Evolutionary conservation across 1,284 basidiomycete genomes (phyloP).

Genomic region (Malassezia nana): DNA sequence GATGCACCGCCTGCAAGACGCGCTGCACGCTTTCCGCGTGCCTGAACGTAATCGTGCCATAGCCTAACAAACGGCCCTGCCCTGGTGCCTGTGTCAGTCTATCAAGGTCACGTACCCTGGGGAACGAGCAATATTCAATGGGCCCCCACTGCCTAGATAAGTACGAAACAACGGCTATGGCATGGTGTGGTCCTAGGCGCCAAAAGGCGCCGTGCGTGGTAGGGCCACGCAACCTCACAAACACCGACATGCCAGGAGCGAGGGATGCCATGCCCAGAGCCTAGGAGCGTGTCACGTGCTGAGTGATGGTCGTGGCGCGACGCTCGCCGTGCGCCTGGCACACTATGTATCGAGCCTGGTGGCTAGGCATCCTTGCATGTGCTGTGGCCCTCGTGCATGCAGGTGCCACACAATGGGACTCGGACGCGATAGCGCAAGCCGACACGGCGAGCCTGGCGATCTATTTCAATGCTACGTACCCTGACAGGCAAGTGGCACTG

Average conservation of each 20-base stretch:
- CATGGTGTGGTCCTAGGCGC: constrained; percentile 11
- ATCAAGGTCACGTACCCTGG: neutral
- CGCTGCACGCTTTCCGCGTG: constrained; percentile 1
- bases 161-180: constrained; percentile 13
- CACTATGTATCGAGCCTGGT: neutral
- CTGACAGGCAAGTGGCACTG: neutral
- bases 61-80: constrained; percentile 5
- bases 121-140: constrained; percentile 5
- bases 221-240: constrained; percentile 13
- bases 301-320: neutral
- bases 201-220: constrained; percentile 1
- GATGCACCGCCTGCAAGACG: constrained; percentile 4
- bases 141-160: constrained; percentile 9
- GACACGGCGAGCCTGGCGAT: neutral
- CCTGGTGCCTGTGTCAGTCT: neutral
- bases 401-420: neutral
- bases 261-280: neutral
- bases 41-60: constrained; percentile 9
- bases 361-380: neutral
- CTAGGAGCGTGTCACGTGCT: neutral
- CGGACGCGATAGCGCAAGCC: neutral
- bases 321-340: neutral
- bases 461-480: neutral
- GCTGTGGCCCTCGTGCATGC: neutral
- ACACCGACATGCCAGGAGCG: constrained; percentile 2